These are phyloP conservation scores for Coemansia sp. DNA, from an alignment of 192 early-diverging fungal species.

Conservation along the genomic window DNA sequence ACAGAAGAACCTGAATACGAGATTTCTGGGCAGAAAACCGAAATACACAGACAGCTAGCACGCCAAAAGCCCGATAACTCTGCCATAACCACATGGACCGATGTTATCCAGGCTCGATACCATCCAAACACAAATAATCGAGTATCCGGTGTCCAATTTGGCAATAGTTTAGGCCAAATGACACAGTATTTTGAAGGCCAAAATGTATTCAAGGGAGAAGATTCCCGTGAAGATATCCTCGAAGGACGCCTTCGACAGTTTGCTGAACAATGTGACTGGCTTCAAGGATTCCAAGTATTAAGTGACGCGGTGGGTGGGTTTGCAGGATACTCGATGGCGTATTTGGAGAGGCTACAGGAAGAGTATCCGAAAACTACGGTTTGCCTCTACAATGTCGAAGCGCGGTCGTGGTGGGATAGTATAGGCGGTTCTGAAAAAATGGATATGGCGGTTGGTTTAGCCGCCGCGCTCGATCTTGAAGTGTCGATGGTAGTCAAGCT, in stretches of 20 bases:
- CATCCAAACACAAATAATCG: slow-evolving; percentile 61
- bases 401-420: background rate
- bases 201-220: slow-evolving; percentile 37
- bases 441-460: slow-evolving; percentile 26
- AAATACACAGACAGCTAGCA: slow-evolving; percentile 36
- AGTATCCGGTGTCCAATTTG: slow-evolving; percentile 54
- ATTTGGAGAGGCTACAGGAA: slow-evolving; percentile 59
- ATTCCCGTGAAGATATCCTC: slow-evolving; percentile 29
- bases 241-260: slow-evolving; percentile 32
- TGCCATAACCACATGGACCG: no score
- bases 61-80: no score
- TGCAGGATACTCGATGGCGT: slow-evolving; percentile 63
- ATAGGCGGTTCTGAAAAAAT: slow-evolving; percentile 3
- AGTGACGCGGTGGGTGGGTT: slow-evolving; percentile 62
- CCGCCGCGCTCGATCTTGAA: slow-evolving; percentile 10
- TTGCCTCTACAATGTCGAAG: slow-evolving; percentile 55
- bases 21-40: slow-evolving; percentile 12
- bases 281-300: slow-evolving; percentile 71
- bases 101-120: slow-evolving; percentile 73
- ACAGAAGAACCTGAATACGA: no score
- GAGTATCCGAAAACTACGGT: slow-evolving; percentile 67
- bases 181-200: slow-evolving; percentile 55
- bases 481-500: slow-evolving; percentile 36
- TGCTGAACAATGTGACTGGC: slow-evolving; percentile 41
- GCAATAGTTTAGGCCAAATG: slow-evolving; percentile 55